phyloP scores from a whole-genome alignment of 345 rosid species.

The Pistacia vera region DNA sequence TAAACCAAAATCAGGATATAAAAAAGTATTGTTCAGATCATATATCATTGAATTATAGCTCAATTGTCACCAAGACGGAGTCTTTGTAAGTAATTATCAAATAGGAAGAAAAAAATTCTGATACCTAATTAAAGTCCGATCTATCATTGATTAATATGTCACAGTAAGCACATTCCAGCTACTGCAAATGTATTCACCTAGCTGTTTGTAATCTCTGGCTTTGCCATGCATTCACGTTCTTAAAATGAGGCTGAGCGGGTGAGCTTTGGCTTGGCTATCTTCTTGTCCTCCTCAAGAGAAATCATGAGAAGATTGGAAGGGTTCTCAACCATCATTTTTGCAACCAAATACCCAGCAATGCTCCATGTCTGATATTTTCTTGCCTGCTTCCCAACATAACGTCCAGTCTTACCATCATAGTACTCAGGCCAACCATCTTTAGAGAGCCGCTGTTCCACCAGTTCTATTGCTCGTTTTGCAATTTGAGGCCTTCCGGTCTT shows the following conservation, averaged over 20 bases:
- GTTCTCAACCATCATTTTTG: constrained; percentile 49
- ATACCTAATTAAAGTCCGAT: too few relatives aligned
- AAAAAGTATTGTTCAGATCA: too few relatives aligned
- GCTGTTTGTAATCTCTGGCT: not conserved
- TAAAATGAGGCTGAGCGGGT: constrained; percentile 36
- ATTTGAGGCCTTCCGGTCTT: constrained; percentile 57
- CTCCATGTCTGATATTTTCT: constrained; percentile 61
- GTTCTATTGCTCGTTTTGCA: constrained; percentile 50
- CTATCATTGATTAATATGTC: too few relatives aligned
- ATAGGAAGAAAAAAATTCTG: too few relatives aligned
- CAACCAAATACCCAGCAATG: constrained; percentile 48
- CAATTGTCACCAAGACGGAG: too few relatives aligned
- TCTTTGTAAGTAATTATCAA: too few relatives aligned
- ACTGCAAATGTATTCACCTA: not conserved
- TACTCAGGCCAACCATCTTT: constrained; percentile 64
- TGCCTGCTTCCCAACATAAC: constrained; percentile 55
- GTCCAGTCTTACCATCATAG: constrained; percentile 51
- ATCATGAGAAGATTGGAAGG: constrained; percentile 42
- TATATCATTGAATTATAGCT: too few relatives aligned
- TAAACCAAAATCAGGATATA: too few relatives aligned
- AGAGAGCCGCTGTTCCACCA: constrained; percentile 41
- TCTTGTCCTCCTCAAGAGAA: constrained; percentile 51
- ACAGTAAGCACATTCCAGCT: not conserved
- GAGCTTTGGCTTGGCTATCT: constrained; percentile 38
- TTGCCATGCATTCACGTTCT: not conserved